Percentiles rank a stretch among this genome's conserved stretches.
phyloP scores from a whole-genome alignment of 257 asterid species.

The Nicotiana benthamiana region DNA sequence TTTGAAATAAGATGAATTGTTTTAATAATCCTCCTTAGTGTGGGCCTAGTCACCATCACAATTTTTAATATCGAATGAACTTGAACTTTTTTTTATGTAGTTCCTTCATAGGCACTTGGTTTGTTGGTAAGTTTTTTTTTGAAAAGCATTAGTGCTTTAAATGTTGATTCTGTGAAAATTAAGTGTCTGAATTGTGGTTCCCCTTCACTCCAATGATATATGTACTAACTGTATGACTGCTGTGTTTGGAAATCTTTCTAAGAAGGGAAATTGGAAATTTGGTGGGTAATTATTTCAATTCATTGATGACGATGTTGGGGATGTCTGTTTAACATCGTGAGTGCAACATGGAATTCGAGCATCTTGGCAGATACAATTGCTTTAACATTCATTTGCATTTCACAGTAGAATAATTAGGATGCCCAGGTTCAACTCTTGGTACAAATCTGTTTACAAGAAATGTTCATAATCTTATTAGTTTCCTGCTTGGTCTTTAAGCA shows the following conservation, averaged over 20 bases:
- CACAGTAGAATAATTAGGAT: neutral
- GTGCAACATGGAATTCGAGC: neutral
- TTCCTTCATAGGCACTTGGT: neutral
- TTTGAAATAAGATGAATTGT: neutral
- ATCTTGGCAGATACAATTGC: neutral
- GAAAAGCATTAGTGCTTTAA: neutral
- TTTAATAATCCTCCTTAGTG: neutral
- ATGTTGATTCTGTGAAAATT: neutral
- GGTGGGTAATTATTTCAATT: neutral
- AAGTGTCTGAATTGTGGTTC: neutral
- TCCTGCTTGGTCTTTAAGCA: neutral
- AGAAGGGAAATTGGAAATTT: neutral
- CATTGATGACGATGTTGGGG: neutral
- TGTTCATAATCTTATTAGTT: neutral
- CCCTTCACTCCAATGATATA: neutral
- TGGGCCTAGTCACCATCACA: neutral
- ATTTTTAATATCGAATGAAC: neutral
- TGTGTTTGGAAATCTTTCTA: neutral
- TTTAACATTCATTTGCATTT: neutral
- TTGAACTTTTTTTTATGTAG: neutral
- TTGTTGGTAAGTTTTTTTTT: neutral
- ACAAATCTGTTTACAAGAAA: neutral
- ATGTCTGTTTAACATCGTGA: neutral
- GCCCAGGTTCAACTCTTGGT: neutral
- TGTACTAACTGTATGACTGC: neutral